Base-by-base conservation (phyloP, 2,329 filamentous ascomycete species). In the Cercospora sp. region DNA sequence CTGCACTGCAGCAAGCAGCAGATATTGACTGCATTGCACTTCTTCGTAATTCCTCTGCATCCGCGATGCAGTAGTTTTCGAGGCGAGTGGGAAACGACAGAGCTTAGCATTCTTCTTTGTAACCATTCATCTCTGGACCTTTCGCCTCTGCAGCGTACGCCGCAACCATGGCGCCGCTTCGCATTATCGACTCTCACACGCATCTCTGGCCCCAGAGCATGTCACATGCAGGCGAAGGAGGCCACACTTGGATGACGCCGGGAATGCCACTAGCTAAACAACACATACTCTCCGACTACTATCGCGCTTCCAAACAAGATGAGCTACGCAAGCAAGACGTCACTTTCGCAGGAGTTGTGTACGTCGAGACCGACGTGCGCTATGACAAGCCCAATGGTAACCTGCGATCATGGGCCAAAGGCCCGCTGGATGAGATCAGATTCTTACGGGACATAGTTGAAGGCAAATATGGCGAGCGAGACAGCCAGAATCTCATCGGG, bases 111-210 rank as follows among this genome's bases (percentile, higher is more conserved):
- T n/a, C 13, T 58, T 34, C 26, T 58, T 58, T 32, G 30, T 26
- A 58, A 10, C 26, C 53, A n/a, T 30, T 58, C 30, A 28, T 58
- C 53, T 58, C 53, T 58, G n/a, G 21, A 28, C 16, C 7, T 10
- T 30, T 26, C 26, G 53, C 13, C 30, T 34, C 26, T 34, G 26
- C 45, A 62, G 45, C 18, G 12, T 24, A 28, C 12, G 21, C 51
- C 62, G 18, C 37, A 24, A 58, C 43, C 18, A 64, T 64, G 62
- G 51, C 62, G 51, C 62, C 49, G 21, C 51, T 57, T 24, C 71
- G 70, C 30, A 89, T 97, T 77, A 88, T 97, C 80, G 94, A 97
- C 83, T 90, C 92, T 45, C 94, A 97, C 83, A 90, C 97, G 80
- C 94, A 97, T 82, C 88, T 97, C 76, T 97, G 89, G 83, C 91